These are phyloP conservation scores for Rhizoctonia solani DNA, from an alignment of 1,284 basidiomycete species.

Conservation along the genomic window DNA sequence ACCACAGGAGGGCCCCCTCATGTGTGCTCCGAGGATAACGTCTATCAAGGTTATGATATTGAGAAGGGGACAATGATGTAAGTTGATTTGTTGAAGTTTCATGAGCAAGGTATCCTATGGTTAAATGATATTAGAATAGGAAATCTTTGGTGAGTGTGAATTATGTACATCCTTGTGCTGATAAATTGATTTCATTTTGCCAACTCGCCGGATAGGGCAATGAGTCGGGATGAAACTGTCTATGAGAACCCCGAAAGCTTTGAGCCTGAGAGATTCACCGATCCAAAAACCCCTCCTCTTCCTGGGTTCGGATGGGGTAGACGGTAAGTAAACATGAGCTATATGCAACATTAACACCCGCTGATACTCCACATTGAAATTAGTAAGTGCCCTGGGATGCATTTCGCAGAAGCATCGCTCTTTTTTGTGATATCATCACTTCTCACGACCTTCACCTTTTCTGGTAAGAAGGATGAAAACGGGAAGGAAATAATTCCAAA, in stretches of 20 bases:
- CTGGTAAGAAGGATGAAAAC: not conserved
- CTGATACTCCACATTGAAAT: not conserved
- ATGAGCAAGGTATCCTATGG: not conserved
- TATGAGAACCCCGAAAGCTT: constrained; percentile 13
- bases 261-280: constrained; percentile 18
- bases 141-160: constrained; percentile 9
- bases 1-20: constrained; percentile 1
- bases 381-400: constrained; percentile 18
- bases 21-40: constrained; percentile 36
- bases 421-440: constrained; percentile 6
- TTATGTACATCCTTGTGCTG: not conserved
- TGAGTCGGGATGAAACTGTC: constrained; percentile 10
- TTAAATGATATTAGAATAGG: not conserved
- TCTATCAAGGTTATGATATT: constrained; percentile 12
- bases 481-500: constrained; percentile 4
- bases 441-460: constrained; percentile 6
- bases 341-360: too few relatives aligned
- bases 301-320: not conserved
- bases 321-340: not conserved
- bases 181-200: not conserved
- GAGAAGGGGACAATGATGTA: constrained; percentile 19
- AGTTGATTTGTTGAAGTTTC: not conserved
- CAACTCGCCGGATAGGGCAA: constrained; percentile 29
- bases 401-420: constrained; percentile 33
- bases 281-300: not conserved